These are phyloP conservation scores for Coprinopsis cinerea DNA, from an alignment of 768 basidiomycete genomes.

Conservation along the genomic window DNA sequence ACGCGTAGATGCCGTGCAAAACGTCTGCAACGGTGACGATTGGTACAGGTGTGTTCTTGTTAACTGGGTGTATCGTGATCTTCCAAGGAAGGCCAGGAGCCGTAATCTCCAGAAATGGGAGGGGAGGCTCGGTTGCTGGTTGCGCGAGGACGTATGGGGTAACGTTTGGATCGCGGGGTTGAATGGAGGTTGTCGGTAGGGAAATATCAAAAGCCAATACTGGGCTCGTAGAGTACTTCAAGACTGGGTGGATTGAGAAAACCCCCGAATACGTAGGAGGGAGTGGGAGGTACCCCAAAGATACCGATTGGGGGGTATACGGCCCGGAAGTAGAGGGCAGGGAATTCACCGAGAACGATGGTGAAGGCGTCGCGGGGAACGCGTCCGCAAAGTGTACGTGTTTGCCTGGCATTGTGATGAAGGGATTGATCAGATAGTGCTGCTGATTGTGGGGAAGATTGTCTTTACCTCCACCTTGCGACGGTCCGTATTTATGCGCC, in stretches of 20 bases:
- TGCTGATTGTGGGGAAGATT: neutral
- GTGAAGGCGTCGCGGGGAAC: slow-evolving; percentile 29
- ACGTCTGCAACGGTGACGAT: slow-evolving; percentile 46
- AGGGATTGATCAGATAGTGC: neutral
- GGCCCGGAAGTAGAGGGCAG: slow-evolving; percentile 30
- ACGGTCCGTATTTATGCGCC: neutral
- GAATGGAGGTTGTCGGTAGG: slow-evolving; percentile 20
- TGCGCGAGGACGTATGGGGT: slow-evolving; percentile 29
- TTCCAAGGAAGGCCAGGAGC: slow-evolving; percentile 24
- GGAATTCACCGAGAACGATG: slow-evolving; percentile 29
- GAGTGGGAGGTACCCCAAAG: slow-evolving; percentile 17
- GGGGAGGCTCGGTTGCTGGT: slow-evolving; percentile 37
- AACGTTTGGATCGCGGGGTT: slow-evolving; percentile 14
- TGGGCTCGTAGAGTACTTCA: slow-evolving; percentile 24
- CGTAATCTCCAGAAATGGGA: slow-evolving; percentile 27
- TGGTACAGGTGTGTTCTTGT: slow-evolving; percentile 15
- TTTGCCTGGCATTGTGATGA: slow-evolving; percentile 17
- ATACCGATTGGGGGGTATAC: slow-evolving; percentile 27
- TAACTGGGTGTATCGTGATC: slow-evolving; percentile 26
- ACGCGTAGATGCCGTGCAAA: slow-evolving; percentile 37
- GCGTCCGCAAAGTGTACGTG: slow-evolving; percentile 39
- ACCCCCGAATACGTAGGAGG: slow-evolving; percentile 20
- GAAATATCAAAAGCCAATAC: slow-evolving; percentile 33
- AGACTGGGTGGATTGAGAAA: slow-evolving; percentile 28
- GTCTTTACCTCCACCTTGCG: neutral